A percentile compares a stretch with the other conserved stretches of the same genome.
These are phyloP conservation scores for Oryza glumipatula DNA, from an alignment of 176 grass and related monocot species.

Conservation along the genomic window DNA sequence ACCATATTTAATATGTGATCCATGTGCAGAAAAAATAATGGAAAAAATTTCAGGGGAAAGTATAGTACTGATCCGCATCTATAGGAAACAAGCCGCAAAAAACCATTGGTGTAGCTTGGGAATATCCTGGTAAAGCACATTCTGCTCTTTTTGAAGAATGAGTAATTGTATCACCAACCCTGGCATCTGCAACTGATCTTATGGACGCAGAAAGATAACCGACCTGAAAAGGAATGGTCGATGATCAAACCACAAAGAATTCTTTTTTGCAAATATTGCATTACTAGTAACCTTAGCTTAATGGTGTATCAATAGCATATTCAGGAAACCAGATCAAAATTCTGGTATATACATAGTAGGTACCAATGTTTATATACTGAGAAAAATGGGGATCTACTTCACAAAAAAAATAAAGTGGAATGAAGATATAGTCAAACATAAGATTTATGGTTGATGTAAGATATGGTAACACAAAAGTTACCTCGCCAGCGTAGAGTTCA, in stretches of 20 bases:
- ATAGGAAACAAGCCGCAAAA: constrained; percentile 96
- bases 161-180: constrained; percentile 95
- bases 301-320: constrained; percentile 3
- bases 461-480: constrained; percentile 48
- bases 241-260: constrained; percentile 29
- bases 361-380: not conserved
- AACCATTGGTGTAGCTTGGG: constrained; percentile 92
- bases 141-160: constrained; percentile 73
- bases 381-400: constrained; percentile 2
- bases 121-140: constrained; percentile 83
- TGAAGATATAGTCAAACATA: not conserved
- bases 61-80: constrained; percentile 88
- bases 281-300: not conserved
- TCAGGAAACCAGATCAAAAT: not conserved
- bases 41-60: constrained; percentile 36
- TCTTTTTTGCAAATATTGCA: constrained; percentile 15
- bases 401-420: constrained; percentile 10
- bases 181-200: constrained; percentile 94
- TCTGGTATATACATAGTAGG: not conserved
- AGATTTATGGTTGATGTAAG: constrained; percentile 7
- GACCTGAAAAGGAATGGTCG: constrained; percentile 52
- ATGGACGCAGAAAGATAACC: constrained; percentile 98
- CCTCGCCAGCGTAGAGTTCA: constrained; percentile 89
- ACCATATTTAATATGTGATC: constrained; percentile 25
- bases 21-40: constrained; percentile 21